These are phyloP conservation scores for Cystofilobasidium capitatum DNA, from an alignment of 768 basidiomycete genomes.

Conservation along the genomic window DNA sequence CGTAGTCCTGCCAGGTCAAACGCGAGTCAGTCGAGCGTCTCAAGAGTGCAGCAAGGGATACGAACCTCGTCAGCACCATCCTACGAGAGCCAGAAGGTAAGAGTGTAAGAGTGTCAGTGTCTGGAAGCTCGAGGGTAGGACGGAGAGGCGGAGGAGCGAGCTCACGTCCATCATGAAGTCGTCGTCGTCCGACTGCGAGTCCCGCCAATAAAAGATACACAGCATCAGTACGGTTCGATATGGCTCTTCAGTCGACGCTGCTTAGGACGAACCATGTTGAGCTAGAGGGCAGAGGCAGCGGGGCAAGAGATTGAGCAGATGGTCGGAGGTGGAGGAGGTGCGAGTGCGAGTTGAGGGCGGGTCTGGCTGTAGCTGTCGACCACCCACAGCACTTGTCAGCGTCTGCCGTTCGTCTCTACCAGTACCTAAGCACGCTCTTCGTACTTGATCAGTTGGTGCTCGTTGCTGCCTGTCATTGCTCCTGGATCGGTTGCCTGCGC, in stretches of 20 bases:
- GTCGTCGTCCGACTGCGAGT: slow-evolving; percentile 33
- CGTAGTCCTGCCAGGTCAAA: slow-evolving; percentile 61
- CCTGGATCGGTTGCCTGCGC: no score
- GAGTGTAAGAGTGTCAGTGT: not conserved
- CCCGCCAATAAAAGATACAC: not conserved
- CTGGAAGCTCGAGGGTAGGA: not conserved
- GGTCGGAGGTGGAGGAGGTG: no score
- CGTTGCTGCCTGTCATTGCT: no score
- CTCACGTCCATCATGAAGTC: slow-evolving; percentile 42
- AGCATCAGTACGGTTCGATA: not conserved
- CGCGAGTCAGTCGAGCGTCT: not conserved
- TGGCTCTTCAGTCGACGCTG: no score
- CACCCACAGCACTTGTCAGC: no score
- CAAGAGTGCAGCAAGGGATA: slow-evolving; percentile 6
- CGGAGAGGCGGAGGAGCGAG: not conserved
- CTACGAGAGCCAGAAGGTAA: slow-evolving; percentile 25
- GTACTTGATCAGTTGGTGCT: no score
- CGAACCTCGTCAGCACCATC: slow-evolving; percentile 41
- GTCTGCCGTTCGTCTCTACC: no score
- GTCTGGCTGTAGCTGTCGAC: no score
- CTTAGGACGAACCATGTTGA: slow-evolving; percentile 3
- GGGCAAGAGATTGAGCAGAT: no score
- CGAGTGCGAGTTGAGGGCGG: not conserved
- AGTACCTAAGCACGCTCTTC: no score
- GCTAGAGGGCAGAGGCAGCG: no score